Evolutionary conservation across 2,329 filamentous ascomycete genomes (phyloP), one percentile per base, ranked within the genome.

Genomic region (Fusarium decemcellulare): DNA sequence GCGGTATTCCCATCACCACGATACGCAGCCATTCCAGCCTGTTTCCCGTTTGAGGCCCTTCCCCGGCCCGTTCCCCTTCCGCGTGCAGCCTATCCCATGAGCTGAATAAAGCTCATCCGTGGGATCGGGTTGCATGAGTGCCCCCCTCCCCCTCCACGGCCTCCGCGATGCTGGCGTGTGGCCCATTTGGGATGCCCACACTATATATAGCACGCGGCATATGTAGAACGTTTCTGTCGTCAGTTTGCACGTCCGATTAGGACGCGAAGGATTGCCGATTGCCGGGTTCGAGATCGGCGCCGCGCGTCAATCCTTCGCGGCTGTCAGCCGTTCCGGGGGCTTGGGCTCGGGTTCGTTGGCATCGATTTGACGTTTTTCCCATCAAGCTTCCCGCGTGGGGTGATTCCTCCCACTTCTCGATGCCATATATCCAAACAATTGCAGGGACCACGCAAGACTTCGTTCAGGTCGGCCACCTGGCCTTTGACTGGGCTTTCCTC

Each of bases 1-100:
- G 42, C 29, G 58, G 58, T 70, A 44, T 63, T 46, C 50, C 63
- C 54, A 53, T 48, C 57, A 56, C 54, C 62, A 60, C n/a, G 40
- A 40, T 59, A 48, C 23, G 23, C 23, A 23, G 23, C 32, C 34
- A 23, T 27, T 48, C 56, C 61, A 16, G 27, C 16, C 52, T 23
- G 52, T 43, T 54, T 32, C 52, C 59, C 40, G 14, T 50, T 42
- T 54, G 43, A 70, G 52, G 54, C 47, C 50, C 43, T 39, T 34
- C 58, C 52, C 42, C 59, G 15, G 40, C 32, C 43, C 39, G 27
- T 16, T 44, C 29, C n/a, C 52, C 52, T 55, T 44, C 42, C 42
- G 18, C n/a, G 42, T 34, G 32, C 32, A 34, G 12, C 8, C 8
- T 34, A 8, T 34, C 29, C 36, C n/a, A 48, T 39, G 27, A 55